These are phyloP conservation scores for Rhodomyrtus psidioides DNA, from an alignment of 441 rosid genomes.

Conservation along the genomic window DNA sequence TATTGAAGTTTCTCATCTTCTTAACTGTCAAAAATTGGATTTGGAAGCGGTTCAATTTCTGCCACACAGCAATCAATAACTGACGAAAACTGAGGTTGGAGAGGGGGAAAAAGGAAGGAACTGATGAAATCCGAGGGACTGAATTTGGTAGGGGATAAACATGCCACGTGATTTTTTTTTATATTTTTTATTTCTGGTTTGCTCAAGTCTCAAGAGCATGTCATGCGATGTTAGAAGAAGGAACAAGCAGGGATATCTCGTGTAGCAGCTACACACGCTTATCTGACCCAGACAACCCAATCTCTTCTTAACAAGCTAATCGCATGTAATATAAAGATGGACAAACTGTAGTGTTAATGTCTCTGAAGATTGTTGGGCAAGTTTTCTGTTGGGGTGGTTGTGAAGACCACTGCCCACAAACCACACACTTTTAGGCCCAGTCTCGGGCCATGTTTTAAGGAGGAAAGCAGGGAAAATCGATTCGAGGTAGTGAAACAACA, in stretches of 20 bases:
- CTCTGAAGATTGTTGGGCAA: not conserved
- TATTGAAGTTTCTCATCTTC: not conserved
- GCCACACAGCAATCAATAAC: not conserved
- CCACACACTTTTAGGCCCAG: not conserved
- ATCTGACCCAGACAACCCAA: not conserved
- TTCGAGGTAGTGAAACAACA: not conserved
- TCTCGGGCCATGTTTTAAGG: not conserved
- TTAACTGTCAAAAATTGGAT: not conserved
- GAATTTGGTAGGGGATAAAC: not conserved
- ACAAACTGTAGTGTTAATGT: not conserved
- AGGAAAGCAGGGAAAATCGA: not conserved
- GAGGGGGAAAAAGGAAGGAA: not conserved
- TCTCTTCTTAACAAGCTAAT: not conserved
- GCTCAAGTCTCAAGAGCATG: not conserved
- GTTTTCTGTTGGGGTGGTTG: not conserved
- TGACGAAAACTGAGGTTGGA: not conserved
- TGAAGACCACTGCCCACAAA: not conserved
- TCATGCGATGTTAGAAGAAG: not conserved
- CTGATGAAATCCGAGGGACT: not conserved
- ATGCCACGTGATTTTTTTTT: not conserved
- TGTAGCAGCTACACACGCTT: not conserved
- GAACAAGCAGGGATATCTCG: not conserved
- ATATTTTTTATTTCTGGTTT: not conserved
- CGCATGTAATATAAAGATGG: not conserved
- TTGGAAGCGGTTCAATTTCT: not conserved